Conservation (phyloP, 2,329 filamentous ascomycete species). For the Anisogramma anomala region DNA sequence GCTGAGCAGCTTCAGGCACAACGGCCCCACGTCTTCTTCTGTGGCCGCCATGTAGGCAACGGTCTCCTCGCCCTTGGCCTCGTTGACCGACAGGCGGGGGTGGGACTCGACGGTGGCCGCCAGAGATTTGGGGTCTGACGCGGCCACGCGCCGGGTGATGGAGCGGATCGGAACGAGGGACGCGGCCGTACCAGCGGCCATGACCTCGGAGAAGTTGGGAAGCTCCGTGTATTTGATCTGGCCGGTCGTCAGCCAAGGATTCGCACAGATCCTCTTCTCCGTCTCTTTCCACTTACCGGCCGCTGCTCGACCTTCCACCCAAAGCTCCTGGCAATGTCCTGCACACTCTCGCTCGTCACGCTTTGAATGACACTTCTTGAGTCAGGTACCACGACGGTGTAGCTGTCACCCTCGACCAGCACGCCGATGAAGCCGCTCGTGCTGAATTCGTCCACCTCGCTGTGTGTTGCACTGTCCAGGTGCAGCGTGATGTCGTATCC, state of each 20-base stretch:
- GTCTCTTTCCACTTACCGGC: constrained; percentile 34
- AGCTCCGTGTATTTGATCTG: constrained; percentile 55
- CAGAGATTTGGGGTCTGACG: constrained; percentile 29
- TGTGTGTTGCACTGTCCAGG: constrained; percentile 72
- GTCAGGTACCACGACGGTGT: constrained; percentile 76
- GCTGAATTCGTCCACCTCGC: constrained; percentile 89
- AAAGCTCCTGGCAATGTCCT: constrained; percentile 62
- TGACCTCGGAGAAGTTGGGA: constrained; percentile 53
- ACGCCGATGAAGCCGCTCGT: constrained; percentile 89
- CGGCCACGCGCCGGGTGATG: constrained; percentile 55
- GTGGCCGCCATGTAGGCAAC: constrained; percentile 43
- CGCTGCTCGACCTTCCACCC: constrained; percentile 79
- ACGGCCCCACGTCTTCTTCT: constrained; percentile 59
- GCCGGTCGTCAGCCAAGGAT: background rate
- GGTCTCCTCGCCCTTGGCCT: constrained; percentile 33
- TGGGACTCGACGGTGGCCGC: constrained; percentile 24
- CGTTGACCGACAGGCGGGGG: constrained; percentile 24
- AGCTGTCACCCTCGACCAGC: constrained; percentile 38
- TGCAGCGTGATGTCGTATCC: constrained; percentile 94
- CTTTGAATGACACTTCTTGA: constrained; percentile 79
- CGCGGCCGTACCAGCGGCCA: constrained; percentile 86
- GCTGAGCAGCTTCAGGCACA: constrained; percentile 59
- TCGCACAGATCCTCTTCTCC: background rate
- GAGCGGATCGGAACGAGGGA: constrained; percentile 84
- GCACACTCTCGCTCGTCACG: constrained; percentile 70